A percentile compares a stretch with the other conserved stretches of the same genome.
Conservation (phyloP, 768 basidiomycete species). For the Termitomyces sp. region DNA sequence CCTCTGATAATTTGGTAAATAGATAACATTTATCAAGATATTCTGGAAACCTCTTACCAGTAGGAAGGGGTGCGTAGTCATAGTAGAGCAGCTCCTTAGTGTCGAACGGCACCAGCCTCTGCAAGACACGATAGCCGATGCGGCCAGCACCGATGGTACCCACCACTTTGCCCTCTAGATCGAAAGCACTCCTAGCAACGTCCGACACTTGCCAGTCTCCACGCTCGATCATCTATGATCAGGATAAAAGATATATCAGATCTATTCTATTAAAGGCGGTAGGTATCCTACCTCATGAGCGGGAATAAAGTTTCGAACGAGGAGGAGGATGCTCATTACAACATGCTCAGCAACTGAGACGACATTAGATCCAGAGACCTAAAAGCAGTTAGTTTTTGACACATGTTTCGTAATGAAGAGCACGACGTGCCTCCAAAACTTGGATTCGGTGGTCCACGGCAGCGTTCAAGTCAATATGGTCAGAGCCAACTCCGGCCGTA, state of each 20-base stretch:
- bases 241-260: neutral
- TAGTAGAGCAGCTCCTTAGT: slow-evolving; percentile 89
- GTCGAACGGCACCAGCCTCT: slow-evolving; percentile 77
- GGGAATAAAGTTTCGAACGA: slow-evolving; percentile 86
- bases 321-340: slow-evolving; percentile 83
- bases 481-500: slow-evolving; percentile 88
- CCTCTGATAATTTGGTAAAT: slow-evolving; percentile 32
- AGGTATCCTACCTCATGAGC: slow-evolving; percentile 63
- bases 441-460: slow-evolving; percentile 76
- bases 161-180: slow-evolving; percentile 87
- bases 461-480: slow-evolving; percentile 87
- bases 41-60: slow-evolving; percentile 28
- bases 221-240: slow-evolving; percentile 59
- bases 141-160: slow-evolving; percentile 80
- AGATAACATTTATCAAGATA: neutral
- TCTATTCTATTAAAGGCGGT: neutral
- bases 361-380: slow-evolving; percentile 86
- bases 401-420: neutral
- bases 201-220: slow-evolving; percentile 88
- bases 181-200: slow-evolving; percentile 77
- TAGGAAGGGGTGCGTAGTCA: slow-evolving; percentile 73
- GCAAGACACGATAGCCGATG: slow-evolving; percentile 85
- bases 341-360: slow-evolving; percentile 91
- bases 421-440: slow-evolving; percentile 54
- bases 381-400: slow-evolving; percentile 9